phyloP scores from a whole-genome alignment of 768 basidiomycete species.

The Tulasnella sp. region DNA sequence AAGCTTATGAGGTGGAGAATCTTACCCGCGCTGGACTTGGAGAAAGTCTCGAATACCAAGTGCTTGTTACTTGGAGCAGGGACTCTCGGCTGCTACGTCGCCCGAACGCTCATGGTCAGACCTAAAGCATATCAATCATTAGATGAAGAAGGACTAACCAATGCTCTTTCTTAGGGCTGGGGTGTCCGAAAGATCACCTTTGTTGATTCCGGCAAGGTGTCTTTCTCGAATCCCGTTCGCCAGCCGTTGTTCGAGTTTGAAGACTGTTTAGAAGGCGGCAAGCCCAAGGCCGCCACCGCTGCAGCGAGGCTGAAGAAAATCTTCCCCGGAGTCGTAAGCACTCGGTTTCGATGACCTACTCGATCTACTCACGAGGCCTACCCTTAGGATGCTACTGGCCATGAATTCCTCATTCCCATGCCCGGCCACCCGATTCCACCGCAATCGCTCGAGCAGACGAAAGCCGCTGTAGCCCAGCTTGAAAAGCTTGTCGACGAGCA shows the following conservation, averaged over 20 bases:
- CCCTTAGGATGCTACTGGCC: slow-evolving; percentile 64
- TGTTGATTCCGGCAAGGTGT: slow-evolving; percentile 82
- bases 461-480: slow-evolving; percentile 57
- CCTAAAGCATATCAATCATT: not conserved
- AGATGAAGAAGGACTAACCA: not conserved
- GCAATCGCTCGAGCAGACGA: slow-evolving; percentile 40
- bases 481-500: slow-evolving; percentile 73
- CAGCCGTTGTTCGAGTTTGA: slow-evolving; percentile 95
- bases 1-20: slow-evolving; percentile 99
- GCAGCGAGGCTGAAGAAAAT: slow-evolving; percentile 77
- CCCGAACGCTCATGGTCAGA: slow-evolving; percentile 76
- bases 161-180: slow-evolving; percentile 56
- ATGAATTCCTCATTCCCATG: slow-evolving; percentile 83
- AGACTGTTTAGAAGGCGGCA: slow-evolving; percentile 86
- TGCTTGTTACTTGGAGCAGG: slow-evolving; percentile 91
- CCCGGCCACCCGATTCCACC: slow-evolving; percentile 80
- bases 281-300: slow-evolving; percentile 86
- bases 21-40: slow-evolving; percentile 76
- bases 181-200: slow-evolving; percentile 89
- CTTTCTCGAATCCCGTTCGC: slow-evolving; percentile 94
- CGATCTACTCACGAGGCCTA: not conserved
- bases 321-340: slow-evolving; percentile 81
- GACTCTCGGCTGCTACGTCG: slow-evolving; percentile 93
- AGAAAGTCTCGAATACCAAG: slow-evolving; percentile 65
- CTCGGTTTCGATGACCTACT: not conserved